Conservation (phyloP, 1,284 basidiomycete species). For the Coriolopsis trogii region DNA sequence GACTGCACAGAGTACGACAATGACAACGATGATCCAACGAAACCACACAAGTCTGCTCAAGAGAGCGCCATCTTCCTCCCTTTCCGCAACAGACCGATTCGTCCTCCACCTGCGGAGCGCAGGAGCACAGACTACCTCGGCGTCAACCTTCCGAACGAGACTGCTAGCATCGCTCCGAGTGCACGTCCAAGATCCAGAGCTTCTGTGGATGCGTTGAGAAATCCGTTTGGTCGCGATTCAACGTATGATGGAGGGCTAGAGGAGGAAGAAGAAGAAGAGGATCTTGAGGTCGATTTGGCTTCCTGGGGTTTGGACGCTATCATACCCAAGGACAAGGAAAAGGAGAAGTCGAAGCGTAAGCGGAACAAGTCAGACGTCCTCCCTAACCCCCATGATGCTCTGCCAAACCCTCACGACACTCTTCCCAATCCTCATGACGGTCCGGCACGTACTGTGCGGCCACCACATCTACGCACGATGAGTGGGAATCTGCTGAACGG, state of each 20-base stretch:
- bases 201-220: conserved; percentile 62
- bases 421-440: conserved; percentile 6
- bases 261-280: conserved; percentile 49
- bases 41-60: conserved; percentile 64
- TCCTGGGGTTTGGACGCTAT: conserved; percentile 83
- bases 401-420: too few species aligned
- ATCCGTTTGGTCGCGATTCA: conserved; percentile 70
- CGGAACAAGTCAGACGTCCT: conserved; percentile 52
- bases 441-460: conserved; percentile 28
- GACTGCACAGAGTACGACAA: conserved; percentile 78
- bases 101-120: conserved; percentile 55
- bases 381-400: too few species aligned
- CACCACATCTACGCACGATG: conserved; percentile 52
- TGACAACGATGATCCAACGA: conserved; percentile 64
- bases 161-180: conserved; percentile 45
- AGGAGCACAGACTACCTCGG: conserved; percentile 68
- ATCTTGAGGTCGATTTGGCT: conserved; percentile 74
- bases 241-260: conserved; percentile 52
- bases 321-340: conserved; percentile 54
- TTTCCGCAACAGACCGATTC: conserved; percentile 52
- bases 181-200: conserved; percentile 45
- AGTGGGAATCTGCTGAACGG: conserved; percentile 65
- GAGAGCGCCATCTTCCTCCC: conserved; percentile 83
- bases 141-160: conserved; percentile 64
- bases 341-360: conserved; percentile 35